Evolutionary conservation across 2,329 filamentous ascomycete species (phyloP).

Genomic region (Sporothrix pseudoabietina): DNA sequence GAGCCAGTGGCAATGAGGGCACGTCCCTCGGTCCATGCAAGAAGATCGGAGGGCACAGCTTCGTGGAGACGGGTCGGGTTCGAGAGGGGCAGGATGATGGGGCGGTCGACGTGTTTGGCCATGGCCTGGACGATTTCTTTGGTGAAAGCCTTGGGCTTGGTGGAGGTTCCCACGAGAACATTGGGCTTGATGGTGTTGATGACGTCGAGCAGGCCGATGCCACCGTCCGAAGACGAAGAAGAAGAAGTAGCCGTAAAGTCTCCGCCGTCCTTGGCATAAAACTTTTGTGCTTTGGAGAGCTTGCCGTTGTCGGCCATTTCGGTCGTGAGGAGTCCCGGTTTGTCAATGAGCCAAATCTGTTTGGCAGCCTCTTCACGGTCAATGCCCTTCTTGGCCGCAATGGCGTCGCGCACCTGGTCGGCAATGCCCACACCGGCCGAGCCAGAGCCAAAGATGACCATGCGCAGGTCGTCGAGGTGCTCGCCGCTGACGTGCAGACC

Average conservation of each 20-base stretch:
- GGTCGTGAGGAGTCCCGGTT: conserved; percentile 71
- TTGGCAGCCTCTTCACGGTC: conserved; percentile 72
- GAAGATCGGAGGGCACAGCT: conserved; percentile 74
- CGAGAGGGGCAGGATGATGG: conserved; percentile 79
- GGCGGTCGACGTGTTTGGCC: conserved; percentile 69
- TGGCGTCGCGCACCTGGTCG: conserved; percentile 79
- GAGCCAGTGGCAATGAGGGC: conserved; percentile 82
- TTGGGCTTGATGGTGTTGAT: conserved; percentile 74
- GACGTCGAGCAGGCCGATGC: conserved; percentile 59
- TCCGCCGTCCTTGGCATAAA: conserved; percentile 64
- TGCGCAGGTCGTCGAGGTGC: conserved; percentile 66
- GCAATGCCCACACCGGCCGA: conserved; percentile 84
- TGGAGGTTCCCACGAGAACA: conserved; percentile 82
- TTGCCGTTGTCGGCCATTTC: conserved; percentile 44
- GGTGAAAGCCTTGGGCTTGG: conserved; percentile 74
- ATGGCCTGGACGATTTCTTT: conserved; percentile 73
- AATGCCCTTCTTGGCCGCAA: conserved; percentile 67
- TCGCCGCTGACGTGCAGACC: conserved; percentile 69
- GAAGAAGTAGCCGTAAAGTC: conserved; percentile 54
- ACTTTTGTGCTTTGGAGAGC: conserved; percentile 64
- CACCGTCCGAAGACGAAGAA: not conserved
- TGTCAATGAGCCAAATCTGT: conserved; percentile 85
- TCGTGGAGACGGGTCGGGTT: conserved; percentile 86
- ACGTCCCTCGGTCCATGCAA: conserved; percentile 75
- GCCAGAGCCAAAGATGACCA: conserved; percentile 79